A percentile compares a stretch with the other conserved stretches of the same genome.
Evolutionary conservation across 148 eudicot species (phyloP).

Genomic region (Chenopodium suecicum): DNA sequence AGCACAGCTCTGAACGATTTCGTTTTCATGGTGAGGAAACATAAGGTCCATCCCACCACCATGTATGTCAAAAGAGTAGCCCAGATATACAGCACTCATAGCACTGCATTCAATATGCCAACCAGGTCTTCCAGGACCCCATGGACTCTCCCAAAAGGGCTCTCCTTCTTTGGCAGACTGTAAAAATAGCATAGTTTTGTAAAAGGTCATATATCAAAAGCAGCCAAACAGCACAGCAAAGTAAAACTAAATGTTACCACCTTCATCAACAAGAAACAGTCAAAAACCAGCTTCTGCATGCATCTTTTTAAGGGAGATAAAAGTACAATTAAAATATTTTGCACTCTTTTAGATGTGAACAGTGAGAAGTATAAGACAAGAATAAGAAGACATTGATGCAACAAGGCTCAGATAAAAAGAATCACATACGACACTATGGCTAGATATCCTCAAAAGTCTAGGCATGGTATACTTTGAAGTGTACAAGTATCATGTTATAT

Average conservation of each 20-base stretch:
- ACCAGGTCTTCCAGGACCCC: slow-evolving; percentile 99
- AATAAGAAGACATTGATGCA: background rate
- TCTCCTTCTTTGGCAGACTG: slow-evolving; percentile 97
- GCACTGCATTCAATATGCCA: slow-evolving; percentile 99
- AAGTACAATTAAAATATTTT: background rate
- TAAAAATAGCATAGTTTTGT: slow-evolving; percentile 19
- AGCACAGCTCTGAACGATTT: slow-evolving; percentile 97
- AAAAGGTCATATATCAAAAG: slow-evolving; percentile 4
- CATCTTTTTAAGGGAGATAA: background rate
- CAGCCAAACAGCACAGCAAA: background rate
- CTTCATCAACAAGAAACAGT: background rate
- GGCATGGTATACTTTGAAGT: background rate
- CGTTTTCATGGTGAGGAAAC: slow-evolving; percentile 99
- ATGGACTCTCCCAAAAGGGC: slow-evolving; percentile 97
- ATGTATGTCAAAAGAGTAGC: slow-evolving; percentile 87
- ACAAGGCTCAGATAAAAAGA: background rate
- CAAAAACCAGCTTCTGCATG: background rate
- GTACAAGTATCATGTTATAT: background rate
- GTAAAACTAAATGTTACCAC: background rate
- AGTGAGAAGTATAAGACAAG: background rate
- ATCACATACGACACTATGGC: background rate
- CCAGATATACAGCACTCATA: slow-evolving; percentile 88
- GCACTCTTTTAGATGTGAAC: background rate
- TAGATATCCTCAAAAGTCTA: background rate
- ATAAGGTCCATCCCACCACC: slow-evolving; percentile 99